A percentile compares a stretch with the other conserved stretches of the same genome.
phyloP scores from a whole-genome alignment of 176 grass and related monocot species.

The Triticum timopheevii region DNA sequence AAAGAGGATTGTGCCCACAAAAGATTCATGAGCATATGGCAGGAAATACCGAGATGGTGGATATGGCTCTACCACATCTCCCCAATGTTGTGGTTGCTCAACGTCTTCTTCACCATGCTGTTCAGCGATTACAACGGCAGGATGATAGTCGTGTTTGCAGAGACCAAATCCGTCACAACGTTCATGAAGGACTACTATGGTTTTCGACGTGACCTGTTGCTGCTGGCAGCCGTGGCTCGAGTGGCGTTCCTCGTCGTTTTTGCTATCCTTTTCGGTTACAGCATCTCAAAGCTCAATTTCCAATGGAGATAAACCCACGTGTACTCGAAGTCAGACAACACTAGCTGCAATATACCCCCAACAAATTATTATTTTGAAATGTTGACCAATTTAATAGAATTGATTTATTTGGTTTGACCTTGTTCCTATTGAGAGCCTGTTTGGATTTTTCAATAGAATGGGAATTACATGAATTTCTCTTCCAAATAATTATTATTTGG shows the following conservation, averaged over 20 bases:
- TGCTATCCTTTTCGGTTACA: slow-evolving; percentile 57
- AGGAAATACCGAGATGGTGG: slow-evolving; percentile 92
- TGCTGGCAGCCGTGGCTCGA: slow-evolving; percentile 42
- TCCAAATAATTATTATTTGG: no score
- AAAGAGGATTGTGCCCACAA: not conserved
- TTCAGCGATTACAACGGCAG: slow-evolving; percentile 42
- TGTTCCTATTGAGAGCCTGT: no score
- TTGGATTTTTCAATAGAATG: no score
- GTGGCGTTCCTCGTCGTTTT: slow-evolving; percentile 46
- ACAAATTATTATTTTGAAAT: no score
- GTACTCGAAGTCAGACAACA: no score
- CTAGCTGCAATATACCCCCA: no score
- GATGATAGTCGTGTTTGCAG: slow-evolving; percentile 42
- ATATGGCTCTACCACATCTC: slow-evolving; percentile 67
- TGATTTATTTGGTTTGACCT: no score
- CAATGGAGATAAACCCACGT: slow-evolving; percentile 44
- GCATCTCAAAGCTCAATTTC: slow-evolving; percentile 69
- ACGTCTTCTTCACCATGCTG: slow-evolving; percentile 67
- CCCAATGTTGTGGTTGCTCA: slow-evolving; percentile 58
- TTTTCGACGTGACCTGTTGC: slow-evolving; percentile 43
- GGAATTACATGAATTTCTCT: no score
- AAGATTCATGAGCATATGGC: slow-evolving; percentile 13
- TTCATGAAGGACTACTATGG: slow-evolving; percentile 75
- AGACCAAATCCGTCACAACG: slow-evolving; percentile 45
- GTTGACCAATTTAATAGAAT: no score